Conservation (phyloP, 2,329 filamentous ascomycete species). For the Cladosporium sp. region DNA sequence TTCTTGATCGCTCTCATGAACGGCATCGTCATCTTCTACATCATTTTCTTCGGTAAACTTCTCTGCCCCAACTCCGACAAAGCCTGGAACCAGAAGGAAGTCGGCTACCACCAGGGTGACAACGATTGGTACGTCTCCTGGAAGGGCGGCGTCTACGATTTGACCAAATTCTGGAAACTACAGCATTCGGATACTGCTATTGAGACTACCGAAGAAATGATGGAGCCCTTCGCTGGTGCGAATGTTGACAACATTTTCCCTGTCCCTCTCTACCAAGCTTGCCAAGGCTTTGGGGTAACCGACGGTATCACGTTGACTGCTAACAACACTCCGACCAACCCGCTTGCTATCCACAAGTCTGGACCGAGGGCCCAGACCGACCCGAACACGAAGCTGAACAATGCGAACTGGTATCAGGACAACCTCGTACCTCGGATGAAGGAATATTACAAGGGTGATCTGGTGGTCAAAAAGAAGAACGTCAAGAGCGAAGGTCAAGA, state of each 20-base stretch:
- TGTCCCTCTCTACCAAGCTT: slow-evolving; percentile 68
- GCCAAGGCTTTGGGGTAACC: slow-evolving; percentile 62
- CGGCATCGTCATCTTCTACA: slow-evolving; percentile 80
- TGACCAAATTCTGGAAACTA: slow-evolving; percentile 77
- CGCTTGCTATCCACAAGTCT: slow-evolving; percentile 58
- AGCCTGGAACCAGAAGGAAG: slow-evolving; percentile 69
- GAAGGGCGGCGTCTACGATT: slow-evolving; percentile 84
- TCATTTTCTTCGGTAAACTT: slow-evolving; percentile 75
- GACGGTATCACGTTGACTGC: slow-evolving; percentile 52
- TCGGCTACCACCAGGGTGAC: slow-evolving; percentile 62
- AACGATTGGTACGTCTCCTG: slow-evolving; percentile 83
- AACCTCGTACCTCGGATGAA: slow-evolving; percentile 72
- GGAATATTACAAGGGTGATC: slow-evolving; percentile 77
- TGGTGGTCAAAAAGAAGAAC: slow-evolving; percentile 61
- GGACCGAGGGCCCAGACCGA: slow-evolving; percentile 55
- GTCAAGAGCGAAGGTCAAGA: slow-evolving; percentile 62
- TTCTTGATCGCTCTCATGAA: slow-evolving; percentile 78
- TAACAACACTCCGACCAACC: slow-evolving; percentile 55
- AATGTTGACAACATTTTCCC: slow-evolving; percentile 82
- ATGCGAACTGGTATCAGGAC: slow-evolving; percentile 69
- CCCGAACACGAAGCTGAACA: slow-evolving; percentile 47
- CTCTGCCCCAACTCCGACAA: slow-evolving; percentile 90
- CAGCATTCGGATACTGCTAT: slow-evolving; percentile 69
- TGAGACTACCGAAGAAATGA: slow-evolving; percentile 54
- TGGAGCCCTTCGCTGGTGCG: slow-evolving; percentile 71